These are phyloP conservation scores for Talaromyces proteolyticus DNA, from an alignment of 495 filamentous ascomycete genomes.

Conservation along the genomic window DNA sequence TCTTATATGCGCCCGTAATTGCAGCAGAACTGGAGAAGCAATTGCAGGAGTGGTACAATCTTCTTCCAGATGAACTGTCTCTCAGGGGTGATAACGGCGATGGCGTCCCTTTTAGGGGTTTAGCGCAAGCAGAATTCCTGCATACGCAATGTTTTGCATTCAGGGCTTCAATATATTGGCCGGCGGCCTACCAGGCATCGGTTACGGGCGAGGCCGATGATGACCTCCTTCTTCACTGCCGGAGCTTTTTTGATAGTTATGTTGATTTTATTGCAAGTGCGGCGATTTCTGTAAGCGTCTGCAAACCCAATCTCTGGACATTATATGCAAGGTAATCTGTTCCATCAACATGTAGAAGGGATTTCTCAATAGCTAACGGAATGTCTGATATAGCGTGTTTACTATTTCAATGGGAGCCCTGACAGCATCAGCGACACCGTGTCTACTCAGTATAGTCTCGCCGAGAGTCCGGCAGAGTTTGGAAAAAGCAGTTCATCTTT, in stretches of 20 bases:
- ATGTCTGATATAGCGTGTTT: not conserved
- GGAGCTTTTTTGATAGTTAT: constrained; percentile 1
- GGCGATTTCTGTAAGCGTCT: not conserved
- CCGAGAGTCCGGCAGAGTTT: not conserved
- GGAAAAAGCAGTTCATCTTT: constrained; percentile 1
- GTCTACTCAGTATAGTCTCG: not conserved
- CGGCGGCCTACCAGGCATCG: not conserved
- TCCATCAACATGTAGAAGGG: not conserved
- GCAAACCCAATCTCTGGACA: constrained; percentile 1
- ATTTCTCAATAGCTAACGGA: not conserved
- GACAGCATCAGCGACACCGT: not conserved
- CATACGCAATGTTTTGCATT: constrained; percentile 2
- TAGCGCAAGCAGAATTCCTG: constrained; percentile 1
- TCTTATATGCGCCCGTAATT: constrained; percentile 2
- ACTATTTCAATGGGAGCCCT: constrained; percentile 1
- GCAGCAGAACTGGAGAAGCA: not conserved
- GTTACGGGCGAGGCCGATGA: not conserved
- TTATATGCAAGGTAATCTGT: not conserved
- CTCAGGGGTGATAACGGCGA: constrained; percentile 1
- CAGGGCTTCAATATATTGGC: constrained; percentile 1
- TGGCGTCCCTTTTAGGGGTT: not conserved
- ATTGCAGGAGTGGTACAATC: constrained; percentile 1
- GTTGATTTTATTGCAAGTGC: not conserved
- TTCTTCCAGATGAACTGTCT: constrained; percentile 1
- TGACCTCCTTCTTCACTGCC: constrained; percentile 1